Percentiles rank a stretch among this genome's conserved stretches.
Conservation (phyloP, 1,139 yeast species). For the Scheffersomyces cryptocercus region DNA sequence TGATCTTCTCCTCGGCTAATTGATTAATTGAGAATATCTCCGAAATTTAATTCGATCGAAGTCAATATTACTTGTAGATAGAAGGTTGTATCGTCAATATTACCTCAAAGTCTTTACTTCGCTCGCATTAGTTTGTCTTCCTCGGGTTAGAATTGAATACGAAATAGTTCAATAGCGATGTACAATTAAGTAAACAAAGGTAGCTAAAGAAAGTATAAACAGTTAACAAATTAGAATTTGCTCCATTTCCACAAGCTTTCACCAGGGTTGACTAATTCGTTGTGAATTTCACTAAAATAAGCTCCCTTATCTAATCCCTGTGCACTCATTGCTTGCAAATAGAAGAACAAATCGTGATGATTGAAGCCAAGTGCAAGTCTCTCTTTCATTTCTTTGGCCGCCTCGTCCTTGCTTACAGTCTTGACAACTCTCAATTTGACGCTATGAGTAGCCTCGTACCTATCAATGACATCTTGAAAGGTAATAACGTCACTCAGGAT, state of each 20-base stretch:
- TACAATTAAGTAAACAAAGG: no score
- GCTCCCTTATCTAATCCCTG: slow-evolving; percentile 44
- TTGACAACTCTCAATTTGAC: slow-evolving; percentile 32
- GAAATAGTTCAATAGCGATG: no score
- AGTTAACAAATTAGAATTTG: slow-evolving; percentile 15
- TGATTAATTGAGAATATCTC: no score
- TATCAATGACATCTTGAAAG: slow-evolving; percentile 37
- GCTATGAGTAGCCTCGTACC: slow-evolving; percentile 42
- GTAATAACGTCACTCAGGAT: slow-evolving; percentile 44
- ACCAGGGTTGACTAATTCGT: slow-evolving; percentile 57
- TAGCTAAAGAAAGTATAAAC: no score
- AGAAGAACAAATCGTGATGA: slow-evolving; percentile 23
- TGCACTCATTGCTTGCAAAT: slow-evolving; percentile 31
- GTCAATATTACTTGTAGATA: no score
- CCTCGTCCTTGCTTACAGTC: slow-evolving; percentile 29
- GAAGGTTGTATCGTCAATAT: no score
- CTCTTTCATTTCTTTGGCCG: slow-evolving; percentile 29
- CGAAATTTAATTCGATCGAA: no score
- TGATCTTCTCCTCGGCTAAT: no score
- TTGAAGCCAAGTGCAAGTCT: slow-evolving; percentile 32
- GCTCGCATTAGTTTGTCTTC: no score
- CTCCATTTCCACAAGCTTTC: slow-evolving; percentile 57
- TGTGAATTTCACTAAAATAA: slow-evolving; percentile 29
- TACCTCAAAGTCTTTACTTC: no score
- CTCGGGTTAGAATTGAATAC: no score